Evolutionary conservation across 768 basidiomycete species (phyloP).

Genomic region (Sporobolomyces pararoseus): DNA sequence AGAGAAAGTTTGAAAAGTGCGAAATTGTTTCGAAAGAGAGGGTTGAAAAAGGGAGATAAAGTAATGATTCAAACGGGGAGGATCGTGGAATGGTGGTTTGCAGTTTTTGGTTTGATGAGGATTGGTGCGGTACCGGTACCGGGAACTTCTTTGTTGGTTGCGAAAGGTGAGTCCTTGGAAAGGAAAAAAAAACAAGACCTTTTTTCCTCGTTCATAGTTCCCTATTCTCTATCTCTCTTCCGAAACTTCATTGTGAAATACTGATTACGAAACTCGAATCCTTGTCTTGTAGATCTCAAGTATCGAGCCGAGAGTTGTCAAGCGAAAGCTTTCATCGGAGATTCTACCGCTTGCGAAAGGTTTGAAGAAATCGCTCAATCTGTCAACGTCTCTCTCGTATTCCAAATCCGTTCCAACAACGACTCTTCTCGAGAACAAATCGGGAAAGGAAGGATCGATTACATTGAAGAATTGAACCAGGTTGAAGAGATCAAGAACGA

Average conservation of each 20-base stretch:
- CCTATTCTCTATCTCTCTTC: background rate
- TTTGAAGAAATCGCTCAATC: conserved; percentile 24
- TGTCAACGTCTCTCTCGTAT: conserved; percentile 19
- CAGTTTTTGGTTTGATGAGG: conserved; percentile 27
- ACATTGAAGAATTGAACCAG: conserved; percentile 7
- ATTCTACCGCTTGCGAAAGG: conserved; percentile 2
- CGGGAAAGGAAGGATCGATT: conserved; percentile 10
- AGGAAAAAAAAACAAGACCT: too few species aligned
- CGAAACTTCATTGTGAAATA: too few species aligned
- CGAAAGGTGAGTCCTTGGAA: conserved; percentile 38
- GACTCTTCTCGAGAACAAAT: background rate
- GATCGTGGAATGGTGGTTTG: conserved; percentile 25
- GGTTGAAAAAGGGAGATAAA: conserved; percentile 38
- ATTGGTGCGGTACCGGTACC: conserved; percentile 33
- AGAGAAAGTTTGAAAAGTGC: conserved; percentile 22
- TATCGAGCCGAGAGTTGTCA: conserved; percentile 22
- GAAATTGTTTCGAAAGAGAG: conserved; percentile 11
- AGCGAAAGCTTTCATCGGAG: conserved; percentile 36
- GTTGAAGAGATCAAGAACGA: background rate
- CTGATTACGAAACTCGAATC: too few species aligned
- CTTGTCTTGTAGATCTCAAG: conserved; percentile 37
- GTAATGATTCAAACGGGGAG: conserved; percentile 33
- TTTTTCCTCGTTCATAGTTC: too few species aligned
- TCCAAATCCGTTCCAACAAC: conserved; percentile 15
- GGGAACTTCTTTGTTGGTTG: conserved; percentile 34